These are phyloP conservation scores for Fusarium globosum DNA, from an alignment of 2,329 filamentous ascomycete genomes.

Conservation along the genomic window DNA sequence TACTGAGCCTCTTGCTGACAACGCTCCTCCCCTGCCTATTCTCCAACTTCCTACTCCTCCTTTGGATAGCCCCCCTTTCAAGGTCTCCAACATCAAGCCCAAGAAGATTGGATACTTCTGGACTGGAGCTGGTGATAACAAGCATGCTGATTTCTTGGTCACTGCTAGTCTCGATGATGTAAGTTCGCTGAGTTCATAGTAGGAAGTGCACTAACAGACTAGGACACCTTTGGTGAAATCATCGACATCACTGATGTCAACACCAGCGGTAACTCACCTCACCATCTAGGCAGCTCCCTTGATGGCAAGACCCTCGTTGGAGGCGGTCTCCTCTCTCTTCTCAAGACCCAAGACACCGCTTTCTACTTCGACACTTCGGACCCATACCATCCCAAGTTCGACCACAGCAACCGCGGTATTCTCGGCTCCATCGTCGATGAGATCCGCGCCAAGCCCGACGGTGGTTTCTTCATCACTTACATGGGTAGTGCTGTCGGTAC, in stretches of 20 bases:
- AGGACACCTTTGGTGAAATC: conserved; percentile 70
- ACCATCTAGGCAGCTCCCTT: conserved; percentile 65
- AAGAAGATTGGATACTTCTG: conserved; percentile 76
- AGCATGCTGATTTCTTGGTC: conserved; percentile 68
- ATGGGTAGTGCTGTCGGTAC: conserved; percentile 70
- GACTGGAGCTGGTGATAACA: conserved; percentile 69
- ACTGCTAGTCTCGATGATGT: conserved; percentile 69
- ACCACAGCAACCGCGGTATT: conserved; percentile 69
- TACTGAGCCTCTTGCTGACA: conserved; percentile 63
- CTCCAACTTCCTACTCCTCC: conserved; percentile 70
- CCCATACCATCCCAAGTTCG: conserved; percentile 68
- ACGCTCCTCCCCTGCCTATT: conserved; percentile 66
- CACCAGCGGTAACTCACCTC: conserved; percentile 68
- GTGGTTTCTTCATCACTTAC: conserved; percentile 70
- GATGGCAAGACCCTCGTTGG: conserved; percentile 69
- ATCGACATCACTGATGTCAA: conserved; percentile 69
- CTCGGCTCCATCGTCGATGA: conserved; percentile 71
- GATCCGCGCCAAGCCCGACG: conserved; percentile 71
- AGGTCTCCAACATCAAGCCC: conserved; percentile 65
- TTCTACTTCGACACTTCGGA: conserved; percentile 71
- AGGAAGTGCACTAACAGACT: background rate
- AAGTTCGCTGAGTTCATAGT: conserved; percentile 9
- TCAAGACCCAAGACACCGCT: conserved; percentile 71
- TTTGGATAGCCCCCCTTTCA: conserved; percentile 64
- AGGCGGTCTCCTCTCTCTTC: conserved; percentile 66